Conservation (phyloP, 148 eudicot species). For the Chenopodium album region DNA sequence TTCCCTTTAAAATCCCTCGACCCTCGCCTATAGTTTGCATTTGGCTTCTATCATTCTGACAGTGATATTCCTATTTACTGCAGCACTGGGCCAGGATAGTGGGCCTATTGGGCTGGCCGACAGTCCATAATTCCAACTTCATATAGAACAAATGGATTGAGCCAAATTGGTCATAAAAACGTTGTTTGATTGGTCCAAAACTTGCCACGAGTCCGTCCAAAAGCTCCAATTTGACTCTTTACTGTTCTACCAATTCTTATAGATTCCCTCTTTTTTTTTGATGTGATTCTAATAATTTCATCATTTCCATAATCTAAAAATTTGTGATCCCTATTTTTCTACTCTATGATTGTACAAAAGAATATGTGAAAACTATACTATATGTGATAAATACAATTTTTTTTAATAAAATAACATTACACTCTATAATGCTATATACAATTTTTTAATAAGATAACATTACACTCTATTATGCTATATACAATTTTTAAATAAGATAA, state of each 20-base stretch:
- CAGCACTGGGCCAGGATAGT: no score
- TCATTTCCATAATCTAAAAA: not conserved
- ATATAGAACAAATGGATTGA: not conserved
- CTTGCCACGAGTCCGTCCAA: constrained; percentile 14
- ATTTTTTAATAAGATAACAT: no score
- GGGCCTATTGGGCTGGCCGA: constrained; percentile 16
- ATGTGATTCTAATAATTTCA: not conserved
- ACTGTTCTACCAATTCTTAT: not conserved
- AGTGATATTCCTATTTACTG: not conserved
- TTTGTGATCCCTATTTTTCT: not conserved
- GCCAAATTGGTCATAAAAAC: not conserved
- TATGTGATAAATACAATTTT: no score
- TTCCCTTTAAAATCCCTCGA: no score
- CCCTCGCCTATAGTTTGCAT: no score
- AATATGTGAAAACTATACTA: no score
- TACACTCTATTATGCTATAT: no score
- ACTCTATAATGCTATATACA: no score
- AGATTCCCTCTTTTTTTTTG: not conserved
- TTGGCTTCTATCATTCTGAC: constrained; percentile 6
- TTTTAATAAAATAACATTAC: no score
- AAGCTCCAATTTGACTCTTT: constrained; percentile 9
- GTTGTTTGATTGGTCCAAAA: not conserved
- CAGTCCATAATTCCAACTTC: not conserved
- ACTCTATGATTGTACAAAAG: no score
- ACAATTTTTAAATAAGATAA: no score